phyloP scores from a whole-genome alignment of 768 basidiomycete species.

The Termitomyces eurrhizus region DNA sequence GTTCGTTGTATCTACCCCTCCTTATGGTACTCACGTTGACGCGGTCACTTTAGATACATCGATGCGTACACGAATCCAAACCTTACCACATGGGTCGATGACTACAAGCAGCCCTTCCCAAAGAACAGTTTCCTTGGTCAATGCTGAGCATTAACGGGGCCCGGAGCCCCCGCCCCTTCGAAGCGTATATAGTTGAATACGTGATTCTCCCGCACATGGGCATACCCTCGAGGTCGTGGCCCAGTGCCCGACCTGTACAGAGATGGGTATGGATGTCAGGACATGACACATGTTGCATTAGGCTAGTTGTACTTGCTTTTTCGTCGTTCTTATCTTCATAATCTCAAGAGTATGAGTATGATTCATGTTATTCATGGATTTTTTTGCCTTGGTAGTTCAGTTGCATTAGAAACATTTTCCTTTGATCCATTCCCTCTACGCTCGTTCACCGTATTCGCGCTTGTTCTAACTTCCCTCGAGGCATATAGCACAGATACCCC shows the following conservation, averaged over 20 bases:
- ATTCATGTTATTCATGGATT: not conserved
- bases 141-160: slow-evolving; percentile 23
- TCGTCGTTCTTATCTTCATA: not conserved
- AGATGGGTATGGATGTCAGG: slow-evolving; percentile 5
- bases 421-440: not conserved
- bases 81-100: slow-evolving; percentile 47
- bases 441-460: too few relatives aligned
- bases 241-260: slow-evolving; percentile 8
- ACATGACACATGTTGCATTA: not conserved
- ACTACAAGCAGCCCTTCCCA: slow-evolving; percentile 53
- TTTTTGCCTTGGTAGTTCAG: slow-evolving; percentile 9
- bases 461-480: not conserved
- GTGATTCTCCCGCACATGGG: not conserved
- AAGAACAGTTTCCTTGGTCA: slow-evolving; percentile 49
- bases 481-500: slow-evolving; percentile 3
- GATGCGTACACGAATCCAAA: slow-evolving; percentile 73
- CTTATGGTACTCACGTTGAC: not conserved
- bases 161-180: slow-evolving; percentile 4
- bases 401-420: not conserved
- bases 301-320: not conserved
- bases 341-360: not conserved
- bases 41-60: slow-evolving; percentile 34
- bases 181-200: not conserved
- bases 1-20: slow-evolving; percentile 28
- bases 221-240: slow-evolving; percentile 5